A percentile compares a stretch with the other conserved stretches of the same genome.
phyloP scores from a whole-genome alignment of 169 alveolate species.

The Plasmodium gallinaceum region DNA sequence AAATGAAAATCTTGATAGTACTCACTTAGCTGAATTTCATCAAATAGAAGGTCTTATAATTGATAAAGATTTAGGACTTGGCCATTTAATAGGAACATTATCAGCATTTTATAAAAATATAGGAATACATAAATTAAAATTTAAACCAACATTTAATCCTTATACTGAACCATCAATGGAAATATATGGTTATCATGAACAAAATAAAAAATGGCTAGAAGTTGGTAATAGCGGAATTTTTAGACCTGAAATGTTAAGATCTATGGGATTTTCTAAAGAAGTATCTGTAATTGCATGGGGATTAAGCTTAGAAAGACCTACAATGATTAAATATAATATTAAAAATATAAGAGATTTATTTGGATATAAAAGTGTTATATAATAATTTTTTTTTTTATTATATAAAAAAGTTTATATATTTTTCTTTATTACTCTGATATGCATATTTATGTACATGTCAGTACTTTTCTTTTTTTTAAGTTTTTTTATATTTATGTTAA shows the following conservation, averaged over 20 bases:
- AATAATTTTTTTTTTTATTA: background rate
- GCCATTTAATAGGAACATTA: constrained; percentile 93
- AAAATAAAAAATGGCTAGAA: constrained; percentile 96
- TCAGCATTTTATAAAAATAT: constrained; percentile 93
- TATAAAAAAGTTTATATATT: background rate
- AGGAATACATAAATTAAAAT: constrained; percentile 92
- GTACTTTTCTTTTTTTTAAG: background rate
- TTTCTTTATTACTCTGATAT: background rate
- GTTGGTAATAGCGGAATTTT: constrained; percentile 99
- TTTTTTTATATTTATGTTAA: no score
- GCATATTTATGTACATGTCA: background rate
- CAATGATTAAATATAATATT: constrained; percentile 97
- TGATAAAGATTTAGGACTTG: constrained; percentile 93
- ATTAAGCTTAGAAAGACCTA: constrained; percentile 98
- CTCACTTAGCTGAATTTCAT: constrained; percentile 99
- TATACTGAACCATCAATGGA: constrained; percentile 99
- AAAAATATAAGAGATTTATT: constrained; percentile 97
- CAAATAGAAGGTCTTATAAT: constrained; percentile 96
- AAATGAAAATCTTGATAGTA: constrained; percentile 99
- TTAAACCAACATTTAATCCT: constrained; percentile 99
- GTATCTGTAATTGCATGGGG: constrained; percentile 99
- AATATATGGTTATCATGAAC: constrained; percentile 98
- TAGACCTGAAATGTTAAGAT: constrained; percentile 99
- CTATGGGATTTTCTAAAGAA: constrained; percentile 99
- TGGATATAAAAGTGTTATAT: constrained; percentile 88